A percentile compares a stretch with the other conserved stretches of the same genome.
Conservation (phyloP, 2,329 filamentous ascomycete species). For the Aureobasidium sp. region DNA sequence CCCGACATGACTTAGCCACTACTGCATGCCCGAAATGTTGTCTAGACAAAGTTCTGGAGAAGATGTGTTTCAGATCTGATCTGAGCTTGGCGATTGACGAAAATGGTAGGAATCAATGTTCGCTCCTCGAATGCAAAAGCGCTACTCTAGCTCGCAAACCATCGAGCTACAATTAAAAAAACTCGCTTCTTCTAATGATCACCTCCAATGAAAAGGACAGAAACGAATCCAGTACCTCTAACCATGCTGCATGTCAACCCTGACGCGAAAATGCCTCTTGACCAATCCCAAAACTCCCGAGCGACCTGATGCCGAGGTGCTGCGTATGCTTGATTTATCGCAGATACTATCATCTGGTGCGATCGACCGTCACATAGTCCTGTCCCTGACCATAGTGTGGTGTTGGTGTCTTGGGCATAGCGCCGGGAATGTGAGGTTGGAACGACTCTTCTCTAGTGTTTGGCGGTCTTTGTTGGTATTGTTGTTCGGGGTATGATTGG, state of each 20-base stretch:
- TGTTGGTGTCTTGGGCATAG: slow-evolving; percentile 27
- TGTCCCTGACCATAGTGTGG: slow-evolving; percentile 27
- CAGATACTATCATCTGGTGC: slow-evolving; percentile 18
- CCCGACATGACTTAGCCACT: neutral
- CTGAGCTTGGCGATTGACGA: neutral
- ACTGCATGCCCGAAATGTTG: neutral
- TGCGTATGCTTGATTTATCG: neutral
- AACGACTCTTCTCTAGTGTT: slow-evolving; percentile 11
- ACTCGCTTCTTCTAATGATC: neutral
- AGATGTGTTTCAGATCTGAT: neutral
- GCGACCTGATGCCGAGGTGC: neutral
- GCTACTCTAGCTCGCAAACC: neutral
- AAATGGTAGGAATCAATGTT: neutral
- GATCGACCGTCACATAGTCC: slow-evolving; percentile 33
- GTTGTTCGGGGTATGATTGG: neutral
- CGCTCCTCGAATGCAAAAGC: neutral
- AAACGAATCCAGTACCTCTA: neutral
- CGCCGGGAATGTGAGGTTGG: slow-evolving; percentile 26
- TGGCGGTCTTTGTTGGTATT: slow-evolving; percentile 1
- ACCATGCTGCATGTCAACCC: neutral
- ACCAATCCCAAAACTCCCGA: slow-evolving; percentile 4
- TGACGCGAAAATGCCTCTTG: neutral
- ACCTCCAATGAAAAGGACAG: neutral
- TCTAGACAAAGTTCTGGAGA: neutral
- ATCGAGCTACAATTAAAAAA: neutral